Percentiles rank a stretch among this genome's conserved stretches.
Conservation (phyloP, 495 filamentous ascomycete genomes). For the Parmelia sp. region DNA sequence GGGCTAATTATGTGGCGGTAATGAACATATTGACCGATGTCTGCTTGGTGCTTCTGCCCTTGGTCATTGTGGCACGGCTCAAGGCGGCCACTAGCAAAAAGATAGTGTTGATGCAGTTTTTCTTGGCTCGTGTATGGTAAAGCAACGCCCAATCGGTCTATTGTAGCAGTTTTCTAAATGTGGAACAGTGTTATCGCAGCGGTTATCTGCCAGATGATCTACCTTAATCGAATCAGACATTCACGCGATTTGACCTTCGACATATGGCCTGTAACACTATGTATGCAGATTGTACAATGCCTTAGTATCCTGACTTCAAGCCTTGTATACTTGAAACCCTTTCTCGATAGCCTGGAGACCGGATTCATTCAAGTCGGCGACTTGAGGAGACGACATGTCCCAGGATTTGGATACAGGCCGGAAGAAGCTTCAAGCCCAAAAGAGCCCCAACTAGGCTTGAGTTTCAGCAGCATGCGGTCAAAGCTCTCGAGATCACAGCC, state of each 20-base stretch:
- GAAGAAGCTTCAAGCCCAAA: neutral
- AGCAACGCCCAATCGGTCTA: neutral
- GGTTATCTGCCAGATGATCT: neutral
- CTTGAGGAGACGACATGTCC: neutral
- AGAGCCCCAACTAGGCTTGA: no score
- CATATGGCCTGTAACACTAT: neutral
- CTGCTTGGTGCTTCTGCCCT: neutral
- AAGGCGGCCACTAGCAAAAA: neutral
- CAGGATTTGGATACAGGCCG: constrained; percentile 4
- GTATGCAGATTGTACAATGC: neutral
- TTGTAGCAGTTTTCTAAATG: neutral
- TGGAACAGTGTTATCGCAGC: neutral
- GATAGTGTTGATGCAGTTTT: neutral
- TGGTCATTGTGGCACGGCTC: neutral
- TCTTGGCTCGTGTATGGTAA: neutral
- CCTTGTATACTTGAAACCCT: constrained; percentile 6
- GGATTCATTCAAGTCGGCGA: constrained; percentile 10
- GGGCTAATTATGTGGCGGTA: constrained; percentile 3
- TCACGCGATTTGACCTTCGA: neutral
- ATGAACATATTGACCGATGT: constrained; percentile 13
- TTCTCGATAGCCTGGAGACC: constrained; percentile 12
- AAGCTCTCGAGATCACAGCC: no score
- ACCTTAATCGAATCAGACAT: neutral
- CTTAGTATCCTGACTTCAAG: constrained; percentile 3
- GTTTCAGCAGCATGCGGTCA: no score